Base-by-base conservation (phyloP, 257 asterid genomes). In the Solanum etuberosum region DNA sequence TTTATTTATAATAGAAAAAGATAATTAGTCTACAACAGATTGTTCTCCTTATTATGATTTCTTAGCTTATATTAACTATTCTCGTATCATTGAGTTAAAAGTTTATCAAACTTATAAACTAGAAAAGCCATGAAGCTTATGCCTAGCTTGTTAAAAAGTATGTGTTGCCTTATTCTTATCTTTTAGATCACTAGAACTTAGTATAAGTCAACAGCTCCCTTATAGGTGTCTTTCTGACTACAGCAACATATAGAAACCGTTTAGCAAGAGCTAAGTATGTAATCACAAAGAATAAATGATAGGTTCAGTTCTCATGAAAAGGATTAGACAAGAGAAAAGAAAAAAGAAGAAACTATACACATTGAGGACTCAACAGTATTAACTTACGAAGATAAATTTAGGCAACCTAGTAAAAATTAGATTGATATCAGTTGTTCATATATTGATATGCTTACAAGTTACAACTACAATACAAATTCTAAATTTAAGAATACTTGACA, bases 401-500 rank as follows among this genome's bases (percentile, higher is more conserved):
- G 18, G 35, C 13, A 77, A 25, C 13, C 61, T 40, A 4, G 13
- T 7, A 76, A 76, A 38, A 76, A 13, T 76, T 38, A 38, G 59
- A 76, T 76, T 76, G 59, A 38, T 77, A n/a, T 40, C 13, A 77
- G 61, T 14, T n/a, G 61, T 42, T 23, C 59, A 40, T 77, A 40
- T 25, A 40, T 77, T 77, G 83, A 77, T n/a, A 42, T 77, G 35
- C 59, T 40, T 40, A 77, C 59, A 77, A 40, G 35, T 40, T 40
- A 77, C 59, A 77, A 40, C 83, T 38, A 40, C 83, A 40, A 77
- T 77, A 14, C 35, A 13, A 77, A 40, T 42, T 32, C 23, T n/a
- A 77, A 77, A 77, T 40, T 40, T 42, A 77, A 77, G 37, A n/a
- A 40, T 35, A 88, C 76, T 80, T 84, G 84, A 29, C 74, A 89